Base-by-base conservation (phyloP, 2,329 filamentous ascomycete species). In the Cercospora brassicicola region DNA sequence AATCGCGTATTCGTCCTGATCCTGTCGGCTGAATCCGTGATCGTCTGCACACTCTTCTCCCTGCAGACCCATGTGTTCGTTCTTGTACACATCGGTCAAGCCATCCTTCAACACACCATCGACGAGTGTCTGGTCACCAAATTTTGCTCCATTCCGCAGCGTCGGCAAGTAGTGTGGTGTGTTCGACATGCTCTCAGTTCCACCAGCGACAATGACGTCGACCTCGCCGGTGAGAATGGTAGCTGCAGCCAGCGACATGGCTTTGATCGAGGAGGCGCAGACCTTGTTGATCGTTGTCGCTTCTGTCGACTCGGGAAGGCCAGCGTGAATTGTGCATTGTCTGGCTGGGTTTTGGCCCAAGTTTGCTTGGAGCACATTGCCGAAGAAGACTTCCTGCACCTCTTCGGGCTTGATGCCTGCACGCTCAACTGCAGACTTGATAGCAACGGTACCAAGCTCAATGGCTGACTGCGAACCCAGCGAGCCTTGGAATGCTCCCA, bases 231-330 rank as follows among this genome's bases (percentile, higher is more conserved):
- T 96, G 81, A 98, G 93, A 84, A 99, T 99, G 76, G 94, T 97
- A 83, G 98, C 95, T 62, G 94, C 92, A 74, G 91, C 95, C 69
- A 99, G 87, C 73, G 97, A 93, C 78, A 99, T 90, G 74, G 95
- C 92, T 86, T 99, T 99, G 79, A 97, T 85, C 55, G 91, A 90
- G 9, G 94, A 97, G 72, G 95, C 95, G 87, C 95, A 99, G 79
- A 99, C 95, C 86, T 99, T 99, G 90, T 99, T 99, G 78, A 99
- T 88, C 62, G 94, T 96, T 56, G 95, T 99, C 83, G 90, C 91
- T 75, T 96, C 88, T 72, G 91, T 91, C 64, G 87, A 86, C 72
- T 96, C 86, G 64, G 89, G 84, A 72, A 99, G 91, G 71, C 95
- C 95, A 77, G 93, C 95, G 76, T 90, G 88, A 77, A 99, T 87